Percentiles rank a stretch among this genome's conserved stretches.
Evolutionary conservation across 495 filamentous ascomycete species (phyloP).

Genomic region (Amorphotheca resinae): DNA sequence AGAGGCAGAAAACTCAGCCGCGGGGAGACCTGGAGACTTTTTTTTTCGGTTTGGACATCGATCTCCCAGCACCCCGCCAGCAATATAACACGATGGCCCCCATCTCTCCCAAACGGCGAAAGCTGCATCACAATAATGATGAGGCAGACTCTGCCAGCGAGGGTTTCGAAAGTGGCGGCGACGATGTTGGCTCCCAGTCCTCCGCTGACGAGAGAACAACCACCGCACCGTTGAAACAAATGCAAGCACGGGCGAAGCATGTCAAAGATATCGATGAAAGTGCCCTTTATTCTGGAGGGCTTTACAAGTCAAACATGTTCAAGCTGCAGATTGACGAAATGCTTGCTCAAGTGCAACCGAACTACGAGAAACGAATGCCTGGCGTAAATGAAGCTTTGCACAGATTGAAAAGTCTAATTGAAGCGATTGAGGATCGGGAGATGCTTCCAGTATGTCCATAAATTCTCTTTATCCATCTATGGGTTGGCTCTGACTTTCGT

Average conservation of each 20-base stretch:
- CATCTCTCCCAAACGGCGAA: constrained; percentile 32
- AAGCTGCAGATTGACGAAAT: constrained; percentile 83
- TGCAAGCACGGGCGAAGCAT: constrained; percentile 1
- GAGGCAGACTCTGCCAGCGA: neutral
- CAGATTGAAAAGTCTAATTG: constrained; percentile 62
- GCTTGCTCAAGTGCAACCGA: constrained; percentile 51
- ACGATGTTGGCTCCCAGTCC: neutral
- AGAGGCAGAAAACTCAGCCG: too few relatives aligned
- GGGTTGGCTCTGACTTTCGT: neutral
- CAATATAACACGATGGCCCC: constrained; percentile 7
- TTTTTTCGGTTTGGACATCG: neutral
- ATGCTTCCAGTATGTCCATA: constrained; percentile 37
- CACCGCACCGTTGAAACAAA: neutral
- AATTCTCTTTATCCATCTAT: neutral
- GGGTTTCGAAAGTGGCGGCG: neutral
- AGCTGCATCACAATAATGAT: constrained; percentile 28
- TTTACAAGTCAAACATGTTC: constrained; percentile 62
- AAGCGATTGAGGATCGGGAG: constrained; percentile 43
- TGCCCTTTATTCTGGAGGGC: constrained; percentile 18
- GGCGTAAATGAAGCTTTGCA: constrained; percentile 58
- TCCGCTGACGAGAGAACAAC: constrained; percentile 2
- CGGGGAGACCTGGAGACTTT: neutral
- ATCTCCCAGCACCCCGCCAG: neutral
- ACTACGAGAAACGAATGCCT: constrained; percentile 51
- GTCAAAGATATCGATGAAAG: constrained; percentile 5